These are phyloP conservation scores for Polymyxa betae DNA, from an alignment of 208 protist genomes.

Conservation along the genomic window DNA sequence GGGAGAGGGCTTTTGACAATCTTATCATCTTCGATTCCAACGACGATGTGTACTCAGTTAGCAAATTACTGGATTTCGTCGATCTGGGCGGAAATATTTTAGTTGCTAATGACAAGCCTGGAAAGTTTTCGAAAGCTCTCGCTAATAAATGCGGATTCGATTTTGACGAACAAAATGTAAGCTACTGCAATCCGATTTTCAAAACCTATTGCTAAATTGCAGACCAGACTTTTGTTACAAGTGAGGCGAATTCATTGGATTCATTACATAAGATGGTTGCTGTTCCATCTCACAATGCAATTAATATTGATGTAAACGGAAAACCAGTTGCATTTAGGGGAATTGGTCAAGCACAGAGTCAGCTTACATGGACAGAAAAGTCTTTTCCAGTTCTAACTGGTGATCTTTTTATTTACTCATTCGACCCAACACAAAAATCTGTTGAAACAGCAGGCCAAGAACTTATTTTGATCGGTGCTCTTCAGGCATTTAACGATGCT, in stretches of 20 bases:
- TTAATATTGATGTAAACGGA: neutral
- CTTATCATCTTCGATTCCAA: neutral
- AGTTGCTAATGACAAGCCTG: neutral
- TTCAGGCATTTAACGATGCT: conserved; percentile 78
- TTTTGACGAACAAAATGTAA: neutral
- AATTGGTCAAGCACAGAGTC: conserved; percentile 18
- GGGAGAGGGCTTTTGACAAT: conserved; percentile 21
- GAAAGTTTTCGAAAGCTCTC: neutral
- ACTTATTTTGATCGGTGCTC: conserved; percentile 67
- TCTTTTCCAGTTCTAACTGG: neutral
- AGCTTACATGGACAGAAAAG: neutral
- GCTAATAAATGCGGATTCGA: neutral
- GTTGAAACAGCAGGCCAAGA: conserved; percentile 22
- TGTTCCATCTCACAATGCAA: neutral
- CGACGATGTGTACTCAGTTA: neutral
- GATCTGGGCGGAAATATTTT: conserved; percentile 32
- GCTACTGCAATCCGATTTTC: neutral
- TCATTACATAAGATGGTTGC: neutral
- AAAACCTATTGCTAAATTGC: neutral
- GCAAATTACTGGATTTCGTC: neutral
- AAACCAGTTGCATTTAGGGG: conserved; percentile 9
- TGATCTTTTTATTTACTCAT: conserved; percentile 15
- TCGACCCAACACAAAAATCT: neutral
- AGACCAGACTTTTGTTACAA: neutral
- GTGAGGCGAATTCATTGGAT: neutral